Base-by-base conservation (phyloP, 1,284 basidiomycete genomes). In the Agroathelia rolfsii region DNA sequence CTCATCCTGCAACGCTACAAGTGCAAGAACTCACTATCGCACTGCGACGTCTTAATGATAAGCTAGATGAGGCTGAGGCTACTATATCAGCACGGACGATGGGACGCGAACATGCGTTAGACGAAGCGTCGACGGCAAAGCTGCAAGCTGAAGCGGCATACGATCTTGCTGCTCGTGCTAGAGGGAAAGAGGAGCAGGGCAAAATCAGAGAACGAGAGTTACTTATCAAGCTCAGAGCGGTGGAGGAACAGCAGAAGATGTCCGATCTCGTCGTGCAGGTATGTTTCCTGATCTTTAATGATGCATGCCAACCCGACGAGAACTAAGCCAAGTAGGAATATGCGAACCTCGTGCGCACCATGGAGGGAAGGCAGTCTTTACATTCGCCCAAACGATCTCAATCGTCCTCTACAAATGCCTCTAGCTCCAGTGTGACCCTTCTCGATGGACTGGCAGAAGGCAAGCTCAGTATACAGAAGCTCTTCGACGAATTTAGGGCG, bases 21-120 rank as follows among this genome's bases (percentile, higher is more conserved):
- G 62, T 69, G 5, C 66, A 72, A 25, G 72, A 82, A 39, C 62
- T 83, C 33, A 72, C 74, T 0, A 62, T 83, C 3, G 72, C 77
- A 1, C 63, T 81, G 20, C 64, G 79, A 8, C 66, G 67, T n/a
- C 58, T 79, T 19, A 79, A 74, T 3, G 74, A 79, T 50, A 76
- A 82, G 49, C 62, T 81, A 11, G 62, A 65, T 0, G 45, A 64
- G 3, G 71, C 73, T 0, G 79, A 83, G 48, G 56, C 65, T 8
- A 48, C 62, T 2, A 58, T 82, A 1, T 49, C 66, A 9, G 46
- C 56, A 5, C 66, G 67, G n/a, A 72, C 65, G 0, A 58, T 57
- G 0, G 65, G 76, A 16, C 53, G 76, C 0, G 48, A 58, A 0
- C 44, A 59, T 24, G 52, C 59, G 1, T 59, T 57, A 14, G 59